phyloP scores from a whole-genome alignment of 305 asterid genomes.

The Ajuga reptans region DNA sequence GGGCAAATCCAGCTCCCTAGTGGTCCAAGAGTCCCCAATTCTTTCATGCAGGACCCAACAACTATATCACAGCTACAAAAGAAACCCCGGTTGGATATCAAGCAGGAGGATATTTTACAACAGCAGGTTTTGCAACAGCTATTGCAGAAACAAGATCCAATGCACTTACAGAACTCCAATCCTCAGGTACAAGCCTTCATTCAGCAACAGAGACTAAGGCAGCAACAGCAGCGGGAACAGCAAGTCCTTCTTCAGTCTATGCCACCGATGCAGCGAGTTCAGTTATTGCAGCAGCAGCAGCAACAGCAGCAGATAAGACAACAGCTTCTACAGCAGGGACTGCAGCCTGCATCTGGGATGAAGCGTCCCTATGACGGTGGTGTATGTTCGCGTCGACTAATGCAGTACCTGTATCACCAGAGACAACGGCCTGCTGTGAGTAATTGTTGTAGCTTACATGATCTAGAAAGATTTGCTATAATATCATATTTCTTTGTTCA shows the following conservation, averaged over 20 bases:
- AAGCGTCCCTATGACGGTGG: constrained; percentile 86
- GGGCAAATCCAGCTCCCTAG: constrained; percentile 64
- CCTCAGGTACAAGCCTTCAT: constrained; percentile 72
- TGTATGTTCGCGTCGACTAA: constrained; percentile 81
- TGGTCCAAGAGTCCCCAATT: constrained; percentile 48
- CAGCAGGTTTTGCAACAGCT: constrained; percentile 80
- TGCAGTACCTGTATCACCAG: constrained; percentile 91
- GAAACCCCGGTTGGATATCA: constrained; percentile 83
- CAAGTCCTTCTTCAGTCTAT: constrained; percentile 47
- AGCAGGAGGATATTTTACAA: constrained; percentile 76
- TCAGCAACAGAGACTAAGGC: constrained; percentile 86
- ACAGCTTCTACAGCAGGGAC: constrained; percentile 62
- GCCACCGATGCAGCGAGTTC: constrained; percentile 46
- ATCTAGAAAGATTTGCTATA: background rate
- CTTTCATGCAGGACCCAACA: constrained; percentile 60
- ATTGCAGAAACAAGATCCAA: constrained; percentile 69
- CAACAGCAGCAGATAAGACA: constrained; percentile 64
- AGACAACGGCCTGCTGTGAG: constrained; percentile 85
- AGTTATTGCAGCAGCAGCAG: constrained; percentile 34
- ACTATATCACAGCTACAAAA: constrained; percentile 63
- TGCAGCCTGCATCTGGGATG: constrained; percentile 52
- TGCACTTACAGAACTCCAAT: constrained; percentile 63
- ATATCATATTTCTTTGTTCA: background rate
- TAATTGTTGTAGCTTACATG: constrained; percentile 16
- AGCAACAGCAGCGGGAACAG: constrained; percentile 37